Conservation (phyloP, 768 basidiomycete species). For the Goffeauzyma gilvescens region DNA sequence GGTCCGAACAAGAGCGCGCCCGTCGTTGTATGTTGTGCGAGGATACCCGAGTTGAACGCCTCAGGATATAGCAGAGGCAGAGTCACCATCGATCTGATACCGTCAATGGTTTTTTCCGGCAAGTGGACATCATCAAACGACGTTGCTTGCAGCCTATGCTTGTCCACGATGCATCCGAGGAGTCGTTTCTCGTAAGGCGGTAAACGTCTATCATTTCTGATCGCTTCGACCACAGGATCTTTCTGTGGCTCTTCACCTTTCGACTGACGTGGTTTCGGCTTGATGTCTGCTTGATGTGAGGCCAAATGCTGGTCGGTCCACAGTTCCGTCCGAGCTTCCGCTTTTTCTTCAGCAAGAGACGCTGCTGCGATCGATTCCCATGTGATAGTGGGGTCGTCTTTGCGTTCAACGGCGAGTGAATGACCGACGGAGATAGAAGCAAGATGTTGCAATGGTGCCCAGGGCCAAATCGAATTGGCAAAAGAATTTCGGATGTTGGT, state of each 20-base stretch:
- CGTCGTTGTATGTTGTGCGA: conserved; percentile 78
- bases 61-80: conserved; percentile 67
- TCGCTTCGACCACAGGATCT: conserved; percentile 56
- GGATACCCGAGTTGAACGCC: conserved; percentile 70
- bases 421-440: conserved; percentile 7
- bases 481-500: conserved; percentile 6
- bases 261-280: neutral
- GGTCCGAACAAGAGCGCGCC: conserved; percentile 53
- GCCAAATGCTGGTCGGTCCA: neutral
- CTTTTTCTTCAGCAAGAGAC: conserved; percentile 4
- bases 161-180: conserved; percentile 67
- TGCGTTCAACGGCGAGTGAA: neutral
- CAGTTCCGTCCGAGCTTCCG: neutral
- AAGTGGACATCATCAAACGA: conserved; percentile 76
- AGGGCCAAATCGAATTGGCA: conserved; percentile 8
- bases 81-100: conserved; percentile 76
- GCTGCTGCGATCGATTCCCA: conserved; percentile 10
- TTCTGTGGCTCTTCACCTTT: conserved; percentile 33
- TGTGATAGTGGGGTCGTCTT: neutral
- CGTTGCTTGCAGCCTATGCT: conserved; percentile 43
- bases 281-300: neutral
- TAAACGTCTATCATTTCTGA: conserved; percentile 60
- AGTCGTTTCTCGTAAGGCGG: conserved; percentile 63
- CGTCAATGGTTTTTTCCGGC: conserved; percentile 71
- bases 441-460: conserved; percentile 8